Conservation (phyloP, 78 protist genomes). For the Dictyostelium purpureum region DNA sequence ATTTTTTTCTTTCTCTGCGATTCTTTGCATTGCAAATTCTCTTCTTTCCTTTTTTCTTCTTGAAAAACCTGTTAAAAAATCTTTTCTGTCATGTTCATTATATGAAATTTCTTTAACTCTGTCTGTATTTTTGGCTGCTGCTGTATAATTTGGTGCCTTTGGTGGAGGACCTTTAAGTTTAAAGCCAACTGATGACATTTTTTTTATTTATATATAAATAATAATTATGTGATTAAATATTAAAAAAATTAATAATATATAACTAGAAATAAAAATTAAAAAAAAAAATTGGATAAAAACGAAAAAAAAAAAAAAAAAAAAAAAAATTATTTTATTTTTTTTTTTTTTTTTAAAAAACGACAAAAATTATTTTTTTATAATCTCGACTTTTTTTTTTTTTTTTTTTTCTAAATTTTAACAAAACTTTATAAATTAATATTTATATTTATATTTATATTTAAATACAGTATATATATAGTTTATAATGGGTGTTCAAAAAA, state of each 20-base stretch:
- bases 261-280: background rate
- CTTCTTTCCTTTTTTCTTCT: conserved; percentile 75
- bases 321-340: background rate
- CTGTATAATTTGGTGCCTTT: conserved; percentile 29
- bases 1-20: conserved; percentile 28
- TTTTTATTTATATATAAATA: background rate
- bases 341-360: background rate
- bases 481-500: background rate
- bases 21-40: conserved; percentile 40
- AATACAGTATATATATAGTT: background rate
- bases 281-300: background rate
- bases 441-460: background rate
- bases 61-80: conserved; percentile 65
- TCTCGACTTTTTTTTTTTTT: background rate
- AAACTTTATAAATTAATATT: background rate
- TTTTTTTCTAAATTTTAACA: background rate
- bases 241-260: background rate
- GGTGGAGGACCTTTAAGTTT: background rate
- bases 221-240: background rate
- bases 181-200: background rate
- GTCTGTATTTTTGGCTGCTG: background rate
- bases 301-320: background rate
- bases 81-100: conserved; percentile 69
- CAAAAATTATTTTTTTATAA: background rate
- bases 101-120: conserved; percentile 46